These are phyloP conservation scores for Wickerhamomyces canadensis DNA, from an alignment of 805 yeast species.

Conservation along the genomic window DNA sequence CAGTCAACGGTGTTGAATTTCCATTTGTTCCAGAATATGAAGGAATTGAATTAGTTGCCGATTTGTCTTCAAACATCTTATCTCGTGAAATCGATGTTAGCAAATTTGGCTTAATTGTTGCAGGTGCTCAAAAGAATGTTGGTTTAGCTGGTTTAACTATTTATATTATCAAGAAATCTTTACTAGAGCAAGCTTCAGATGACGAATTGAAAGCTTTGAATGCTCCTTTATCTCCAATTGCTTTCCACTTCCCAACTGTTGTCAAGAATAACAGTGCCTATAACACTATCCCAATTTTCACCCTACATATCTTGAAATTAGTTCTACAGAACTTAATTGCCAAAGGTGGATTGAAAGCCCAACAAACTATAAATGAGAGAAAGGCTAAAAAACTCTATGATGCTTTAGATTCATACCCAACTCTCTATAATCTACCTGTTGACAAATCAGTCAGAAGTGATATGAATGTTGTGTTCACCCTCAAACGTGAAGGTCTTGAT, in stretches of 20 bases:
- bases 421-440: constrained; percentile 63
- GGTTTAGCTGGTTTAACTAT: constrained; percentile 95
- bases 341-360: constrained; percentile 68
- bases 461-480: constrained; percentile 91
- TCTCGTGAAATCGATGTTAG: constrained; percentile 77
- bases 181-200: constrained; percentile 63
- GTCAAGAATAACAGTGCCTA: constrained; percentile 88
- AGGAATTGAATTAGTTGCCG: constrained; percentile 82
- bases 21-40: constrained; percentile 48
- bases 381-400: constrained; percentile 65
- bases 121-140: constrained; percentile 98
- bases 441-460: constrained; percentile 60
- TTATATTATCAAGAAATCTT: constrained; percentile 79
- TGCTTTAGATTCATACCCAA: constrained; percentile 61
- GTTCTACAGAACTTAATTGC: constrained; percentile 59
- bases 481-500: constrained; percentile 60
- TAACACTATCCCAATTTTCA: constrained; percentile 93
- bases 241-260: constrained; percentile 80
- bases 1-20: constrained; percentile 88
- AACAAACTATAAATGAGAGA: constrained; percentile 47
- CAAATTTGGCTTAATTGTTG: constrained; percentile 85
- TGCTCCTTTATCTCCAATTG: constrained; percentile 83
- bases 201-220: constrained; percentile 52
- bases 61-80: constrained; percentile 89
- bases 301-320: constrained; percentile 78